Base-by-base conservation (phyloP, 1,284 basidiomycete genomes). In the Ganoderma leucocontextum region DNA sequence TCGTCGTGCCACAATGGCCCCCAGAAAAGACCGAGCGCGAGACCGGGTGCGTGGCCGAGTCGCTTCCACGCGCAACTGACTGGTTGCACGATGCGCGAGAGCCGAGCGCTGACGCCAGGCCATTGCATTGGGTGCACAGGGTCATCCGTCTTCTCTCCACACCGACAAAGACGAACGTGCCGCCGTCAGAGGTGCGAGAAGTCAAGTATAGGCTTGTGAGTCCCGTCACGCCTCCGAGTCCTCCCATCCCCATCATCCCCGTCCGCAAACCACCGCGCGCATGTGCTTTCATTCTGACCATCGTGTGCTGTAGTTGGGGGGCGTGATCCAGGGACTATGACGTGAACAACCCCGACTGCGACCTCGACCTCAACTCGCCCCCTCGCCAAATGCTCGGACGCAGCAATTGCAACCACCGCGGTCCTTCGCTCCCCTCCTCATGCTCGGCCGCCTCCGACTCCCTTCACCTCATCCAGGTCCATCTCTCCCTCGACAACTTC, bases 1-100 rank as follows among this genome's bases (percentile, higher is more conserved):
- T 81, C 62, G 74, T 82, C 68, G 75, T 82, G 12, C 81, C 80
- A 63, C 76, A 78, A 63, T 76, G 78, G 52, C 58, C 58, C n/a
- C 58, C 58, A 25, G 58, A 60, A 80, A 78, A 53, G 78, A 74
- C 19, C 75, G 58, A 60, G 58, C 58, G 58, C 58, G 58, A 60
- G 58, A 60, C 80, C 59, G 82, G 82, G 82, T 81, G 67, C 76
- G 19, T 60, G 36, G 22, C 3, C 36, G 22, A 12, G 12, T 63
- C 22, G 59, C 63, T 36, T 49, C 19, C 59, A 17, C 62, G 61
- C 67, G 71, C 72, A 58, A 59, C 57, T 25, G 4, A 12, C 41
- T 42, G 41, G 6, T 9, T 53, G 25, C 25, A 15, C 15, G 52
- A 33, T 53, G 66, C 65, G 72, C 62, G 68, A 65, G 69, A 63